phyloP scores from a whole-genome alignment of 352 stramenopile species.

The Achlya hypogyna region DNA sequence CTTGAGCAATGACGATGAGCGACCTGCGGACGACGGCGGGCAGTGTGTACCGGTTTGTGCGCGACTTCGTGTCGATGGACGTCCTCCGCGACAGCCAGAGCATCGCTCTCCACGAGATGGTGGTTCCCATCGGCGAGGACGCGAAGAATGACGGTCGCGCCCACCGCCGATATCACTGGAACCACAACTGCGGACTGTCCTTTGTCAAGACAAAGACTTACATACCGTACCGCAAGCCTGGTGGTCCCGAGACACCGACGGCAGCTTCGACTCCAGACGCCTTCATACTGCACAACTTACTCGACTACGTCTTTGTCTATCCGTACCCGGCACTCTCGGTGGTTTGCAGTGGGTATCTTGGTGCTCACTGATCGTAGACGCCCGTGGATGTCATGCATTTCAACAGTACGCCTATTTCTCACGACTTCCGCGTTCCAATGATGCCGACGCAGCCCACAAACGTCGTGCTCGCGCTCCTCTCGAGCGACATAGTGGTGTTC shows the following conservation, averaged over 20 bases:
- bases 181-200: conserved; percentile 5
- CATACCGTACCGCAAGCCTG: conserved; percentile 8
- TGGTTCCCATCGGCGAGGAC: background rate
- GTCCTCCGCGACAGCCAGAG: background rate
- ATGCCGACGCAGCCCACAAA: conserved; percentile 17
- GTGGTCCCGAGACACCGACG: background rate
- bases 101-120: background rate
- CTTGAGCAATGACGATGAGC: no score
- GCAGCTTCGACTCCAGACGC: background rate
- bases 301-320: conserved; percentile 13
- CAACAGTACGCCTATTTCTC: background rate
- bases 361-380: background rate
- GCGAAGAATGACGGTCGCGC: background rate
- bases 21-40: background rate
- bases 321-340: conserved; percentile 5
- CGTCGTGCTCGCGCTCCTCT: conserved; percentile 5
- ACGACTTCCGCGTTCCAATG: conserved; percentile 21
- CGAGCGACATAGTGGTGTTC: conserved; percentile 17
- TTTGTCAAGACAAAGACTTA: conserved; percentile 16
- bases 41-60: conserved; percentile 1
- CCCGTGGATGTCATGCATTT: conserved; percentile 13
- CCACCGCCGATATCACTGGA: background rate
- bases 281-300: conserved; percentile 17
- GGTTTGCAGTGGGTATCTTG: background rate
- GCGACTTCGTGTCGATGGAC: background rate